Conservation (phyloP, 176 grass and related monocot genomes). For the Eleusine indica region DNA sequence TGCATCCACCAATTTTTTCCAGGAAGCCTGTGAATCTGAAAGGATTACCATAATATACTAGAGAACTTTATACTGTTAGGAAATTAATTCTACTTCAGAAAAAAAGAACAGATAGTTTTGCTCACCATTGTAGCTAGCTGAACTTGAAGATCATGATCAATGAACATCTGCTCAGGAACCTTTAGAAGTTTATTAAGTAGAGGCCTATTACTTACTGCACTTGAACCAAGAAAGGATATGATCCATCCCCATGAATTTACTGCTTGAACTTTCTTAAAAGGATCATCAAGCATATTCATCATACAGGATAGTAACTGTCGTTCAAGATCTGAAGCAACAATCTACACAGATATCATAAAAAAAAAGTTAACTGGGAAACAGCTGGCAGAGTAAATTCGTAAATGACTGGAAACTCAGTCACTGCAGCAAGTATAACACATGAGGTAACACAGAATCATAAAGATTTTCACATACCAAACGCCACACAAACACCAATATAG, state of each 20-base stretch:
- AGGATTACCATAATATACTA: conserved; percentile 29
- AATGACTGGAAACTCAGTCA: neutral
- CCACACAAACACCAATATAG: conserved; percentile 3
- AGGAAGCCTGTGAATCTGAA: conserved; percentile 65
- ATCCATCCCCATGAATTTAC: conserved; percentile 90
- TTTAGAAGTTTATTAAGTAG: conserved; percentile 88
- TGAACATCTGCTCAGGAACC: conserved; percentile 69
- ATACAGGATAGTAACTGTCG: conserved; percentile 56
- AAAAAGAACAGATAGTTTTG: conserved; percentile 2
- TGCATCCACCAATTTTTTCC: conserved; percentile 84
- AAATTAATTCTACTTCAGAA: conserved; percentile 23
- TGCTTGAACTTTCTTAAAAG: conserved; percentile 67
- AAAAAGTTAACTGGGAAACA: conserved; percentile 29
- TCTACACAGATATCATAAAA: conserved; percentile 41
- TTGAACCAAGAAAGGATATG: conserved; percentile 64
- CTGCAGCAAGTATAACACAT: conserved; percentile 15
- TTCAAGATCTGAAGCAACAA: conserved; percentile 64
- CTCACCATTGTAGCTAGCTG: conserved; percentile 74
- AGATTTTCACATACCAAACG: neutral
- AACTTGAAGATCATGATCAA: conserved; percentile 66
- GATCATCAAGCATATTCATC: conserved; percentile 62
- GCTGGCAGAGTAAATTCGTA: neutral
- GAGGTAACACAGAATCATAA: conserved; percentile 1
- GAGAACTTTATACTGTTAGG: conserved; percentile 6
- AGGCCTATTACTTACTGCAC: conserved; percentile 52